phyloP scores from a whole-genome alignment of 805 yeast species.

The Candida nanaspora region DNA sequence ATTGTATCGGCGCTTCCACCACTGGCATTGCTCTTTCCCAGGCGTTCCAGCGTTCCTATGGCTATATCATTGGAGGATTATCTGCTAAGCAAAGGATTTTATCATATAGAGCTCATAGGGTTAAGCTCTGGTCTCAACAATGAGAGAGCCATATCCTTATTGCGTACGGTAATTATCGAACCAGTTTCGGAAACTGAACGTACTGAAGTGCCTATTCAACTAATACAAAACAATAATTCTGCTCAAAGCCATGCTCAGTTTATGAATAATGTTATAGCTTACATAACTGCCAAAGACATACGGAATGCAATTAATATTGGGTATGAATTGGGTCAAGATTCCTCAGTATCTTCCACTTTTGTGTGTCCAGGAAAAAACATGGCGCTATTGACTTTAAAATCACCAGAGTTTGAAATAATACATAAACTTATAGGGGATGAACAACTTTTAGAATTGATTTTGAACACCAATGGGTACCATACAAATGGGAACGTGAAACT shows the following conservation, averaged over 20 bases:
- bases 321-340: slow-evolving; percentile 27
- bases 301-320: slow-evolving; percentile 38
- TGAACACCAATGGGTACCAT: slow-evolving; percentile 27
- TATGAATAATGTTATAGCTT: slow-evolving; percentile 33
- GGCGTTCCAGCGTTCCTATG: no score
- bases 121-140: neutral
- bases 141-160: neutral
- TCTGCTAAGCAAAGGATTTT: no score
- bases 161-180: neutral
- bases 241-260: slow-evolving; percentile 25
- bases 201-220: neutral
- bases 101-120: neutral
- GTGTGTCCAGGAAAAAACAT: slow-evolving; percentile 30
- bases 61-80: neutral
- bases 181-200: neutral
- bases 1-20: no score
- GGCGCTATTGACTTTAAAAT: slow-evolving; percentile 33
- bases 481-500: neutral
- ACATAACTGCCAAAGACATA: slow-evolving; percentile 21
- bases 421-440: slow-evolving; percentile 32
- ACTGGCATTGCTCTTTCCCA: no score
- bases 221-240: neutral
- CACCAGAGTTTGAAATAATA: slow-evolving; percentile 35
- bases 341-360: slow-evolving; percentile 19
- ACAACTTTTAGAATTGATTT: slow-evolving; percentile 31